Conservation (phyloP, 495 filamentous ascomycete genomes). For the Penicillium roqueforti region DNA sequence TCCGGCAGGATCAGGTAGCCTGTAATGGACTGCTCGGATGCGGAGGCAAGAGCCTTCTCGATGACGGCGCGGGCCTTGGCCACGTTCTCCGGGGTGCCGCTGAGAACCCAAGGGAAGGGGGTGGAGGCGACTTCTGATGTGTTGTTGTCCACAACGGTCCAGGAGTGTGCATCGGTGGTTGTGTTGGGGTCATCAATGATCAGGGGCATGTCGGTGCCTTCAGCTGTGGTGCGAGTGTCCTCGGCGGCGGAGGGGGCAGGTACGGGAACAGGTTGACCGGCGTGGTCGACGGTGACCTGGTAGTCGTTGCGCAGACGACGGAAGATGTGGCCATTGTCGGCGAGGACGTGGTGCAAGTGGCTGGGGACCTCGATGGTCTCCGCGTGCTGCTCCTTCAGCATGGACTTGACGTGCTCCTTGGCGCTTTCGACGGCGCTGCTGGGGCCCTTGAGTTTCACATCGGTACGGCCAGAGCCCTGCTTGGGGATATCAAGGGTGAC, state of each 20-base stretch:
- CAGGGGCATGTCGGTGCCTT: conserved; percentile 64
- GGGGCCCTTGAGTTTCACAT: conserved; percentile 79
- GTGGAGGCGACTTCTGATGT: conserved; percentile 30
- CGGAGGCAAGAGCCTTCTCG: conserved; percentile 64
- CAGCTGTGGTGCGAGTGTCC: conserved; percentile 37
- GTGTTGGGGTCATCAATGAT: conserved; percentile 78
- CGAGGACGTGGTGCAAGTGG: conserved; percentile 72
- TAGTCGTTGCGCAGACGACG: conserved; percentile 75
- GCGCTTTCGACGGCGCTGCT: conserved; percentile 75
- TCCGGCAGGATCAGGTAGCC: conserved; percentile 90
- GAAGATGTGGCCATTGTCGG: conserved; percentile 92
- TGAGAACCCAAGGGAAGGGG: conserved; percentile 87
- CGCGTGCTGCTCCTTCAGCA: conserved; percentile 82
- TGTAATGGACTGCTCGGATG: conserved; percentile 63
- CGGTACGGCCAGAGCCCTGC: conserved; percentile 60
- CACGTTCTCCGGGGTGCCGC: conserved; percentile 69
- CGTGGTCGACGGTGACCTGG: conserved; percentile 86
- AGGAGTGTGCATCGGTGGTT: conserved; percentile 63
- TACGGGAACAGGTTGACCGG: conserved; percentile 67
- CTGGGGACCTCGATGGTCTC: conserved; percentile 80
- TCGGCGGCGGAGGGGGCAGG: conserved; percentile 58
- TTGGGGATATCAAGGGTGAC: conserved; percentile 88
- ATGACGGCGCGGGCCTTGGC: conserved; percentile 71
- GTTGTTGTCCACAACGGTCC: conserved; percentile 65
- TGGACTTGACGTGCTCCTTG: conserved; percentile 71